Percentiles rank a stretch among this genome's conserved stretches.
Evolutionary conservation across 2,329 filamentous ascomycete species (phyloP).

Genomic region (Hirsutella minnesotensis): DNA sequence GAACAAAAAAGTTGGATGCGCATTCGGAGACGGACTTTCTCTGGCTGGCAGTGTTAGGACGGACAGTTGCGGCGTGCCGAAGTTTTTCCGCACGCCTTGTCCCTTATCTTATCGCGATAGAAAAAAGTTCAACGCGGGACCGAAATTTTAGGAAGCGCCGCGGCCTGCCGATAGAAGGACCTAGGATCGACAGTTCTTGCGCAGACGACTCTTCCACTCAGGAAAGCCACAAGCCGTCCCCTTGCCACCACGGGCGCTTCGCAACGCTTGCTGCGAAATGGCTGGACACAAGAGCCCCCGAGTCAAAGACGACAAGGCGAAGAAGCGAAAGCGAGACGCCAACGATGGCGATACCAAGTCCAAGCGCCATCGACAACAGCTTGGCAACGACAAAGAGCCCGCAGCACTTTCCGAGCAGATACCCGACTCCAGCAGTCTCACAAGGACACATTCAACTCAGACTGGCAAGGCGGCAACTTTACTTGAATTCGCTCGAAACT

Average conservation of each 20-base stretch:
- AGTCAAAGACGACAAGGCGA: conserved; percentile 23
- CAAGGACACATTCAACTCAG: conserved; percentile 2
- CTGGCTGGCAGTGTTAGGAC: background rate
- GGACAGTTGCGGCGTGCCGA: conserved; percentile 10
- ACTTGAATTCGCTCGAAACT: conserved; percentile 14
- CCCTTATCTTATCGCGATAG: conserved; percentile 27
- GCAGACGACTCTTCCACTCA: background rate
- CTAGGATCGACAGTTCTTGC: conserved; percentile 5
- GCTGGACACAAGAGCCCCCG: conserved; percentile 19
- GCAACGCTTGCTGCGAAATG: conserved; percentile 16
- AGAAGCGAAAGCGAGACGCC: conserved; percentile 35
- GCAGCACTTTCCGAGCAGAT: background rate
- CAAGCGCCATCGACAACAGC: conserved; percentile 26
- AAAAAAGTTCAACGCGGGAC: conserved; percentile 28
- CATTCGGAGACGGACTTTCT: background rate
- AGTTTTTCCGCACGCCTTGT: conserved; percentile 17
- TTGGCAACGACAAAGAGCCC: conserved; percentile 15
- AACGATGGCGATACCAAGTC: conserved; percentile 28
- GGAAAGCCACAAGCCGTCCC: background rate
- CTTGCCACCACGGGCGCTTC: background rate
- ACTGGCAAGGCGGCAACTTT: conserved; percentile 9
- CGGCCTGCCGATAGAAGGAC: background rate
- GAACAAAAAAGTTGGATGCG: background rate
- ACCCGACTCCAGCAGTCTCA: conserved; percentile 4
- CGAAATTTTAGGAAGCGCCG: conserved; percentile 21